phyloP scores from a whole-genome alignment of 805 yeast species.

The Ogataea saltuana region DNA sequence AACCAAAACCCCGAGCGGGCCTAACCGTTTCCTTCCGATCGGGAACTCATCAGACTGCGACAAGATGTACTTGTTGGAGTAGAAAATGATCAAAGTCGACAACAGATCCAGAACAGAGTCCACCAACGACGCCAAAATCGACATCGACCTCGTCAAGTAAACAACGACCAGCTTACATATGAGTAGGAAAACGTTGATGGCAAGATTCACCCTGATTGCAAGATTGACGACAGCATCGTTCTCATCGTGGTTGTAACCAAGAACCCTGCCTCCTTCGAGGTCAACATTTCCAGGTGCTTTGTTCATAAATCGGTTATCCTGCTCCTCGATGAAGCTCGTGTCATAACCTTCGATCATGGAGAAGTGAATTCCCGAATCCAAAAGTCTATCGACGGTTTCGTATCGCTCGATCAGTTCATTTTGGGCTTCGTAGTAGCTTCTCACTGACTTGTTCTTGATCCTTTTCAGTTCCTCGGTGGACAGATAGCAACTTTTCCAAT shows the following conservation, averaged over 20 bases:
- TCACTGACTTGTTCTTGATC: slow-evolving; percentile 33
- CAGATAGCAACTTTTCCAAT: slow-evolving; percentile 40
- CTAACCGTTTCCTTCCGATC: slow-evolving; percentile 69
- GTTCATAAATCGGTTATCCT: slow-evolving; percentile 3
- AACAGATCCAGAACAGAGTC: slow-evolving; percentile 75
- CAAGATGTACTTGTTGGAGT: slow-evolving; percentile 53
- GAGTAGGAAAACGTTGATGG: slow-evolving; percentile 57
- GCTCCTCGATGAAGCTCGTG: slow-evolving; percentile 31
- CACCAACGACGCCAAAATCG: slow-evolving; percentile 75
- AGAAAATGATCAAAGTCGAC: slow-evolving; percentile 70
- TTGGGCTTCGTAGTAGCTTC: slow-evolving; percentile 54
- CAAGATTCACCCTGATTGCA: slow-evolving; percentile 67
- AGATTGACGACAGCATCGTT: slow-evolving; percentile 45
- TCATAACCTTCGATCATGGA: slow-evolving; percentile 65
- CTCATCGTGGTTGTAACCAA: slow-evolving; percentile 49
- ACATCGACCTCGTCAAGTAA: slow-evolving; percentile 66
- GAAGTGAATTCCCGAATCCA: slow-evolving; percentile 71
- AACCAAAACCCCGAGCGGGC: slow-evolving; percentile 76
- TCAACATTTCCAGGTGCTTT: slow-evolving; percentile 63
- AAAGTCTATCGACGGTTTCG: slow-evolving; percentile 58
- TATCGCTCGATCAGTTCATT: slow-evolving; percentile 60
- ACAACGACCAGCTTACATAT: slow-evolving; percentile 62
- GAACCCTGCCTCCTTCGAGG: slow-evolving; percentile 54
- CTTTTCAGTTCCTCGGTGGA: slow-evolving; percentile 28
- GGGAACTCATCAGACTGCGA: slow-evolving; percentile 49